Base-by-base conservation (phyloP, 495 filamentous ascomycete genomes). In the Xylaria longipes region DNA sequence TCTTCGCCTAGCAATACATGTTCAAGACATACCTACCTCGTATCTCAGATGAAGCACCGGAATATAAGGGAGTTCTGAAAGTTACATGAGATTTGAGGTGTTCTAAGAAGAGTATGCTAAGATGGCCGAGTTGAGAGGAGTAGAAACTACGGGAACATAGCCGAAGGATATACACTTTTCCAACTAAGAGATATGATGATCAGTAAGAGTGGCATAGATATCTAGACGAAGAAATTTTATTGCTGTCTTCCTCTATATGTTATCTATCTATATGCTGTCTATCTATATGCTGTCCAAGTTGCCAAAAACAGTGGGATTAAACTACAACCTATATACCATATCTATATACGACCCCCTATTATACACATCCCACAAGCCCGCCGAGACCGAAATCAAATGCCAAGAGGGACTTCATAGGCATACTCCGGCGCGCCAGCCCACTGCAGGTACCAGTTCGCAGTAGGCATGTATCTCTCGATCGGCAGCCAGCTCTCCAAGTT, bases 341-440 rank as follows among this genome's bases (percentile, higher is more conserved):
- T 22, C 22, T 12, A 25, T 27, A 3, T 27, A 52, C 22, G 22
- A 1, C 14, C 50, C 25, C 12, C 50, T 17, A 31, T 52, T 56
- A 29, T 14, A 31, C 8, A 50, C 27, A 31, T 29, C 27, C 11
- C 50, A 29, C 20, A 1, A 56, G 17, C 25, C 52, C 27, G 6
- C 52, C 25, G 31, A n/a, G 6, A 56, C 31, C 9, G 7, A 33
- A 20, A 63, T 72, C 45, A 80, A 57, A 72, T 39, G 12, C 74
- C 76, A 58, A 79, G 67, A 0, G 76, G 78, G 17, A 71, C 45
- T 68, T 81, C 69, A 66, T 77, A 80, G 46, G 69, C 62, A 70
- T 72, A 80, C 70, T 80, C 60, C 4, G 74, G 29, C 48, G 70
- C 62, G 0, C 80, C 81, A 43, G 77, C 77, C 77, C 78, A 83